Evolutionary conservation across 371 early-diverging fungal genomes (phyloP), one percentile per base, ranked within the genome.

Genomic region (Parasitella parasitica): DNA sequence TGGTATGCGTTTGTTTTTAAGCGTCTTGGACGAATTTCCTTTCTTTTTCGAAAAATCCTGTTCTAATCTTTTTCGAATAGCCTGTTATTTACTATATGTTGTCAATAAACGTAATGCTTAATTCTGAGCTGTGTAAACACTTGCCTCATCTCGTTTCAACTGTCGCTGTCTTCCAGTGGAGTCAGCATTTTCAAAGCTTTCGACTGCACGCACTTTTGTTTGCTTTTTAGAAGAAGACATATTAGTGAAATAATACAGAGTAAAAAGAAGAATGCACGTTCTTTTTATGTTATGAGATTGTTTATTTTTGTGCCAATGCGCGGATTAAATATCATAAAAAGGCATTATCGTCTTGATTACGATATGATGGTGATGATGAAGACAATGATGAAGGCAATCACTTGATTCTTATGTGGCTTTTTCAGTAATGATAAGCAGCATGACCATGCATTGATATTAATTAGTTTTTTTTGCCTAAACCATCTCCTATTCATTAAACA

Each of bases 41-140:
- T 48, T 43, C 72, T 89, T 89, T 73, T 86, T 89, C 55, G 80
- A 88, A 15, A 90, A 76, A 54, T 88, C 90, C 28, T 85, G 82
- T 61, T 90, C 90, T 34, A 89, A 77, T 76, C 88, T 89, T 65
- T 89, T 89, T 43, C 90, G 84, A 60, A 90, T 67, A 12, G 77
- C 71, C 77, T 76, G 54, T 32, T 32, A 8, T 35, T 46, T 13
- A 53, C 11, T 4, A 3, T 8, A 28, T 28, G 16, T 12, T 49
- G 6, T 49, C 26, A 49, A 6, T 7, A 20, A 15, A 15, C 13
- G 4, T 5, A n/a, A 7, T 12, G 13, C 27, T 28, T 13, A 27
- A 13, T n/a, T n/a, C n/a, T n/a, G 4, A 2, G 1, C 7, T 49
- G n/a, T 0, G 15, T 49, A 27, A 11, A 27, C 15, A 13, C n/a